A percentile compares a stretch with the other conserved stretches of the same genome.
These are phyloP conservation scores for Ogataea salicorniae DNA, from an alignment of 805 yeast species.

Conservation along the genomic window DNA sequence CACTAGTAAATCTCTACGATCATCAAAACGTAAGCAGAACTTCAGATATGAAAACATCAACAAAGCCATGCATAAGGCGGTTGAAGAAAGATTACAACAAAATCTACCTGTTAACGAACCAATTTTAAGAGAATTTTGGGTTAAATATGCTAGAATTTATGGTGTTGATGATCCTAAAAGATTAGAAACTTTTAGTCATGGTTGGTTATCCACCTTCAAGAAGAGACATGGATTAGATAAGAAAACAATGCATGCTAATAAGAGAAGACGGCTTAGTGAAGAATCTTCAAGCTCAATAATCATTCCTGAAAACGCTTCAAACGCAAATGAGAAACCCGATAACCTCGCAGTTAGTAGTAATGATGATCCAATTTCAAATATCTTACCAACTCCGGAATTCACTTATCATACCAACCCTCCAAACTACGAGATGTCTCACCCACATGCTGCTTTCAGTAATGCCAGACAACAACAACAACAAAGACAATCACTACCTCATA, in stretches of 20 bases:
- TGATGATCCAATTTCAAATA: slow-evolving; percentile 7
- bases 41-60: slow-evolving; percentile 56
- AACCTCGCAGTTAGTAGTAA: neutral
- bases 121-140: slow-evolving; percentile 52
- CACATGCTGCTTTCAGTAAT: neutral
- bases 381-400: slow-evolving; percentile 14
- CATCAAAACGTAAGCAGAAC: slow-evolving; percentile 40
- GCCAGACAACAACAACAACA: neutral
- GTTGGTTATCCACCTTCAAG: slow-evolving; percentile 59
- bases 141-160: slow-evolving; percentile 45
- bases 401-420: slow-evolving; percentile 5
- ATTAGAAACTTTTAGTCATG: slow-evolving; percentile 50
- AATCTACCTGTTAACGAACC: slow-evolving; percentile 51
- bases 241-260: slow-evolving; percentile 8
- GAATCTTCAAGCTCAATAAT: neutral
- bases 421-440: neutral
- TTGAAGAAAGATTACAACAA: slow-evolving; percentile 37
- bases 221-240: slow-evolving; percentile 41
- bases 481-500: neutral
- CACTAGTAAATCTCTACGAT: slow-evolving; percentile 19
- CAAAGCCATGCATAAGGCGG: slow-evolving; percentile 52
- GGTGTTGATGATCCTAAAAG: slow-evolving; percentile 61
- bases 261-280: neutral
- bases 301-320: neutral
- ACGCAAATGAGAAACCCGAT: neutral